Base-by-base conservation (phyloP, 495 filamentous ascomycete genomes). In the Achaetomiella virescens region DNA sequence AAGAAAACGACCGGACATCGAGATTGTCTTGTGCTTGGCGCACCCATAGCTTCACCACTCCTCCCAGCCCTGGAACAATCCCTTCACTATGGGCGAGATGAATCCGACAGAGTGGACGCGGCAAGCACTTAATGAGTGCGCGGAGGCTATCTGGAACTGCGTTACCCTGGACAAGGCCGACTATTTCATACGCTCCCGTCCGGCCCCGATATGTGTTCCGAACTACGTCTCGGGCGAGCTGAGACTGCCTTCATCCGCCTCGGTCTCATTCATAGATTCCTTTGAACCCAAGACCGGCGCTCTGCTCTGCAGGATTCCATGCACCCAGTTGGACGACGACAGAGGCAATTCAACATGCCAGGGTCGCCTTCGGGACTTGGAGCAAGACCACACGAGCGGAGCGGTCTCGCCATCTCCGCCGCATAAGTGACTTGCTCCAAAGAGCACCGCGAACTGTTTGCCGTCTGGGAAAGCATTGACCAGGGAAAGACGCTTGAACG, bases 381-480 rank as follows among this genome's bases (percentile, higher is more conserved):
- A 59, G 55, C 55, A 65, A 65, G 44, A 63, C 62, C 0, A 25
- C 62, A 3, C 62, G 65, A 2, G 48, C 48, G 7, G 45, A 62
- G 36, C 40, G 65, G 21, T 65, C 65, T 12, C 36, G 35, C 1
- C 46, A 57, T 35, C 60, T 67, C 20, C 48, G 55, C 36, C 60
- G 55, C 25, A 27, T 67, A 10, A 59, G 54, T 35, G 52, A 67
- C 18, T 31, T 67, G 36, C 50, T 67, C 49, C 47, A 54, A n/a
- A 35, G 46, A 61, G 18, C 31, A 65, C 20, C 54, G 60, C 4
- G 65, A 67, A 17, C 37, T 61, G 6, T 59, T 67, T 43, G 65
- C 65, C n/a, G 62, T 63, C n/a, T 67, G 65, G 65, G 65, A 67
- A 42, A 65, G 62, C 37, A 61, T 67, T 21, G 62, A 67, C 24